Percentiles rank a stretch among this genome's conserved stretches.
phyloP scores from a whole-genome alignment of 352 stramenopile species.

The Phytophthora capsici region DNA sequence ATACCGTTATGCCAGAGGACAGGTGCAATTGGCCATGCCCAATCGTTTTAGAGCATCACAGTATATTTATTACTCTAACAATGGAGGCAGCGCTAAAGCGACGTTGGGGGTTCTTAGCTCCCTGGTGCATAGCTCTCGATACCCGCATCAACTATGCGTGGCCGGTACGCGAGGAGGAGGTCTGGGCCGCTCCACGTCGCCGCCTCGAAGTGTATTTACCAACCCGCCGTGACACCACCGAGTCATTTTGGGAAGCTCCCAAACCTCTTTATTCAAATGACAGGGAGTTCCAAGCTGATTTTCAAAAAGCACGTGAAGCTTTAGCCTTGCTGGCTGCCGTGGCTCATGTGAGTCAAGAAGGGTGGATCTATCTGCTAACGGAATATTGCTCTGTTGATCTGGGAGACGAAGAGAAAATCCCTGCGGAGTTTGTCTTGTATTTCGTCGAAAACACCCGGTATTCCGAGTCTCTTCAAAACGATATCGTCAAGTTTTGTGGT shows the following conservation, averaged over 20 bases:
- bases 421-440: slow-evolving; percentile 4
- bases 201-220: slow-evolving; percentile 25
- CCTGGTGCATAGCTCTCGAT: slow-evolving; percentile 22
- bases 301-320: slow-evolving; percentile 22
- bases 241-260: background rate
- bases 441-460: slow-evolving; percentile 5
- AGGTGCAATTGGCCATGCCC: too few relatives aligned
- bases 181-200: slow-evolving; percentile 16
- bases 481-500: slow-evolving; percentile 17
- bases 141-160: slow-evolving; percentile 5
- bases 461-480: slow-evolving; percentile 11
- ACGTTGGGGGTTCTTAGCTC: too few relatives aligned
- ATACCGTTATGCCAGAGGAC: too few relatives aligned
- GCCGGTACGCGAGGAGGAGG: slow-evolving; percentile 15
- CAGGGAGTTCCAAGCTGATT: slow-evolving; percentile 4
- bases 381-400: slow-evolving; percentile 29
- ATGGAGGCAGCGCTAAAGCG: too few relatives aligned
- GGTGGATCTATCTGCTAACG: slow-evolving; percentile 36
- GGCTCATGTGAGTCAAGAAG: too few relatives aligned
- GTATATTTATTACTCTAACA: too few relatives aligned
- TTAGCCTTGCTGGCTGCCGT: slow-evolving; percentile 36
- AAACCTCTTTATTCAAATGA: slow-evolving; percentile 14
- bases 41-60: too few relatives aligned
- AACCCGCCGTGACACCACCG: slow-evolving; percentile 3
- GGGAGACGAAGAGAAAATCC: slow-evolving; percentile 15